These are phyloP conservation scores for Wickerhamomyces ciferrii DNA, from an alignment of 805 yeast species.

Conservation along the genomic window DNA sequence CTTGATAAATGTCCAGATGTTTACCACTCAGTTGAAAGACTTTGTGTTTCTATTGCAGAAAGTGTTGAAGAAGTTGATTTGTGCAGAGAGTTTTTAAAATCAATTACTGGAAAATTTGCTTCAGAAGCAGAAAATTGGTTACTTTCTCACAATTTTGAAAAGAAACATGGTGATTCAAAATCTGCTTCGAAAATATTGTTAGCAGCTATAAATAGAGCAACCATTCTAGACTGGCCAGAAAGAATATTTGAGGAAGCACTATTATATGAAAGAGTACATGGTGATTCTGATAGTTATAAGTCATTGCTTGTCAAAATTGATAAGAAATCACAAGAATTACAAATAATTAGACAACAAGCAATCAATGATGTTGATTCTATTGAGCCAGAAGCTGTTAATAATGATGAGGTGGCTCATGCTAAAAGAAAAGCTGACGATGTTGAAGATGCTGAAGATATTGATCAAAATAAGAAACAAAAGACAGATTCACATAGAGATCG, in stretches of 20 bases:
- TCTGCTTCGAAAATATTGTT: constrained; percentile 25
- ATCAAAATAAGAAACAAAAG: constrained; percentile 4
- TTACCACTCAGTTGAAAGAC: constrained; percentile 39
- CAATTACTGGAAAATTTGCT: constrained; percentile 22
- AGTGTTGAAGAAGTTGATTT: constrained; percentile 22
- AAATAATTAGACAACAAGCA: constrained; percentile 5
- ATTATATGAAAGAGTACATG: constrained; percentile 30
- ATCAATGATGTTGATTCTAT: background rate
- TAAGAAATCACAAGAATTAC: constrained; percentile 11
- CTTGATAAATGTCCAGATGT: constrained; percentile 25
- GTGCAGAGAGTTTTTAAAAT: constrained; percentile 22
- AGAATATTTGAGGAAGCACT: constrained; percentile 39
- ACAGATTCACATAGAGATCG: constrained; percentile 37
- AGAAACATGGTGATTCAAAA: constrained; percentile 20
- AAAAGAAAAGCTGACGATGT: constrained; percentile 4
- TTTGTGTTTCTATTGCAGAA: constrained; percentile 30
- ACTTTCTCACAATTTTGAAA: constrained; percentile 35
- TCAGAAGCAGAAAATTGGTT: constrained; percentile 45
- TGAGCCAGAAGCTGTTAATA: constrained; percentile 4
- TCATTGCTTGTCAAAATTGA: constrained; percentile 22
- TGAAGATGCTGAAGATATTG: constrained; percentile 4
- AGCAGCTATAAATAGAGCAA: constrained; percentile 24
- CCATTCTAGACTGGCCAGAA: constrained; percentile 45
- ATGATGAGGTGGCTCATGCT: background rate
- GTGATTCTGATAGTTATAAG: constrained; percentile 21